Evolutionary conservation across 2,329 filamentous ascomycete genomes (phyloP).

Genomic region (Decorospora gaudefroyi): DNA sequence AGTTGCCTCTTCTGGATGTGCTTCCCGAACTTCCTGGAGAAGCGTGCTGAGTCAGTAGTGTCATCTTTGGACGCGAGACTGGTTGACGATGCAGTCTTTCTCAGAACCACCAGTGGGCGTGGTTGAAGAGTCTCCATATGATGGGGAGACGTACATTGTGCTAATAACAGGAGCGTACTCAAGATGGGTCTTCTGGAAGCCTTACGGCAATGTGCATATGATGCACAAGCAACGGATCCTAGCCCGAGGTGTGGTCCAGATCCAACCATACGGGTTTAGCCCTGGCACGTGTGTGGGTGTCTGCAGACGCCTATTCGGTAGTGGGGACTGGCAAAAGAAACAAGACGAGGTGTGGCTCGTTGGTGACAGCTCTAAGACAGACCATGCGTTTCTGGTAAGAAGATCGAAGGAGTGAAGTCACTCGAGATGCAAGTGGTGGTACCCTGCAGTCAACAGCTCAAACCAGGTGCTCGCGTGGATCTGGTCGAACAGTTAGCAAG

Average conservation of each 20-base stretch:
- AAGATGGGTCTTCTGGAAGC: constrained; percentile 24
- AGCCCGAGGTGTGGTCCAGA: constrained; percentile 26
- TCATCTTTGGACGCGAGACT: constrained; percentile 46
- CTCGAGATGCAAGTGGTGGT: constrained; percentile 28
- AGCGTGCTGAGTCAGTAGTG: constrained; percentile 46
- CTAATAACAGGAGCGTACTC: constrained; percentile 29
- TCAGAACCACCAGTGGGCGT: constrained; percentile 36
- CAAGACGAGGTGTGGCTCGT: constrained; percentile 29
- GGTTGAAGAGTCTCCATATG: constrained; percentile 43
- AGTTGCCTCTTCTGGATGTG: constrained; percentile 99
- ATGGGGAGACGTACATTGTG: constrained; percentile 47
- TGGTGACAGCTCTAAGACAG: constrained; percentile 22
- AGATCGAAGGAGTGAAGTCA: constrained; percentile 38
- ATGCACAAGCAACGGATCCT: constrained; percentile 41
- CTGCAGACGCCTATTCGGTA: constrained; percentile 36
- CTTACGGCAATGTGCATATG: constrained; percentile 31
- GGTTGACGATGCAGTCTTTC: constrained; percentile 43
- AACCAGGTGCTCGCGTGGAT: constrained; percentile 36
- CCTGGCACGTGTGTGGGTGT: constrained; percentile 35
- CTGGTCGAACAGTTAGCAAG: constrained; percentile 23
- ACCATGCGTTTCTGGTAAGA: constrained; percentile 38
- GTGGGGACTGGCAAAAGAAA: constrained; percentile 34
- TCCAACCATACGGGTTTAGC: constrained; percentile 42
- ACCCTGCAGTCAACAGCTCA: constrained; percentile 25
- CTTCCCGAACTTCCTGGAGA: constrained; percentile 96